Evolutionary conservation across 768 basidiomycete species (phyloP).

Genomic region (Tremella yokohamensis): DNA sequence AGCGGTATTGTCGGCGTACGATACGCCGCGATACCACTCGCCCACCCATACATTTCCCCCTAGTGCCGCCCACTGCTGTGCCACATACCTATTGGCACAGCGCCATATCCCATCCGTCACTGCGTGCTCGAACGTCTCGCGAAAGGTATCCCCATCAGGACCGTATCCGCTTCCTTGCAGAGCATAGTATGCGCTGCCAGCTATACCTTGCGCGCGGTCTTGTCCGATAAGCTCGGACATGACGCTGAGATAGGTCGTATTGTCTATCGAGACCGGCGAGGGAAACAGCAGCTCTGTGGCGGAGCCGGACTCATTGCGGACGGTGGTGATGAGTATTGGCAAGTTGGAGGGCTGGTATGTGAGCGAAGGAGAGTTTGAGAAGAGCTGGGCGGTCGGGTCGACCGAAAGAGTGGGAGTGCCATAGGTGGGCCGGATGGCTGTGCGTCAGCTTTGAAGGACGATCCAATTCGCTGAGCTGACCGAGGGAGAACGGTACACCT

Average conservation of each 20-base stretch:
- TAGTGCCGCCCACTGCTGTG: constrained; percentile 20
- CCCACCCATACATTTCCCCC: constrained; percentile 46
- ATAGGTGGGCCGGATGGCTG: constrained; percentile 55
- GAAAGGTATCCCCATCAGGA: constrained; percentile 21
- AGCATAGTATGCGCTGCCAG: constrained; percentile 20
- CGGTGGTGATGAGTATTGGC: constrained; percentile 68
- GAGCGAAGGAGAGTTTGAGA: constrained; percentile 62
- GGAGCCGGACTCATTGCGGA: constrained; percentile 68
- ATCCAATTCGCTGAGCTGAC: too few species aligned
- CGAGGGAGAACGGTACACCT: constrained; percentile 29
- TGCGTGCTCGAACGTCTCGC: constrained; percentile 30
- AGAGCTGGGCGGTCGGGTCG: constrained; percentile 55
- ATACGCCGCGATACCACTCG: constrained; percentile 37
- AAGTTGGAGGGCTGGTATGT: constrained; percentile 55
- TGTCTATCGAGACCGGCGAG: constrained; percentile 37
- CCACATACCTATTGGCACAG: constrained; percentile 34
- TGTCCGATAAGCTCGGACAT: constrained; percentile 17
- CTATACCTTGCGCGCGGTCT: constrained; percentile 21
- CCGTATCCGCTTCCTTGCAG: constrained; percentile 3
- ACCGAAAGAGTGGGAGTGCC: constrained; percentile 57
- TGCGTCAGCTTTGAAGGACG: constrained; percentile 1
- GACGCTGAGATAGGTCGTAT: constrained; percentile 20
- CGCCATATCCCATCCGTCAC: constrained; percentile 40
- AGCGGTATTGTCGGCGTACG: constrained; percentile 30
- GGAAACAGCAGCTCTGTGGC: constrained; percentile 53